Base-by-base conservation (phyloP, 2,329 filamentous ascomycete genomes). In the Lasiodiplodia gonubiensis region DNA sequence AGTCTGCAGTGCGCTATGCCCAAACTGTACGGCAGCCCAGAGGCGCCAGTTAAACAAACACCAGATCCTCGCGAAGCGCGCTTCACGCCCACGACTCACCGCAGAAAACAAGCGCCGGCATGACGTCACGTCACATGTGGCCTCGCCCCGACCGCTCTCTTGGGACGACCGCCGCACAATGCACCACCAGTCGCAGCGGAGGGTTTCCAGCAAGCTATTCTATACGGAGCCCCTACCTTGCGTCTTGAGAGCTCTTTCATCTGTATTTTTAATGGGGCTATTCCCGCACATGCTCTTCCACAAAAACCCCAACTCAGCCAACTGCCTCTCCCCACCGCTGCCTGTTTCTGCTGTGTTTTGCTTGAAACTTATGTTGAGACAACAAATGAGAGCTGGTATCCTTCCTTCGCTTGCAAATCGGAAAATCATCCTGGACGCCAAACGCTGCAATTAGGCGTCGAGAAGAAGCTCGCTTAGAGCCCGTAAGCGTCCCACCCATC, bases 401-500 rank as follows among this genome's bases (percentile, higher is more conserved):
- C 64, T 60, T 49, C 64, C 54, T 35, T 67, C 64, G 53, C 64
- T 61, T 64, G 60, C 46, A 61, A 61, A 33, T 48, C 42, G 51
- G 53, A 57, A 67, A 61, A 60, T 60, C 23, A 39, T 30, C 64
- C 54, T 46, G 30, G 52, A 59, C 53, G 53, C 64, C 53, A 59
- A 59, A 53, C 53, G 53, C 54, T 57, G 52, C 54, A 60, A 51
- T 33, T 21, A 57, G 53, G 53, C 53, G 49, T 53, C 53, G 37
- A 49, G 37, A 57, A n/a, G 42, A 59, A 18, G 49, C 49, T 65
- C 63, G 48, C 51, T 71, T 49, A 89, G 67, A 90, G 78, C 74
- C 86, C 88, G 74, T 91, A 90, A 74, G 89, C 83, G 72, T 86
- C 86, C 89, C 89, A 91, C 69, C 88, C 88, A 78, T 90, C 88